phyloP scores from a whole-genome alignment of 1,139 yeast species.

The Barnettozyma hawaiiensis region DNA sequence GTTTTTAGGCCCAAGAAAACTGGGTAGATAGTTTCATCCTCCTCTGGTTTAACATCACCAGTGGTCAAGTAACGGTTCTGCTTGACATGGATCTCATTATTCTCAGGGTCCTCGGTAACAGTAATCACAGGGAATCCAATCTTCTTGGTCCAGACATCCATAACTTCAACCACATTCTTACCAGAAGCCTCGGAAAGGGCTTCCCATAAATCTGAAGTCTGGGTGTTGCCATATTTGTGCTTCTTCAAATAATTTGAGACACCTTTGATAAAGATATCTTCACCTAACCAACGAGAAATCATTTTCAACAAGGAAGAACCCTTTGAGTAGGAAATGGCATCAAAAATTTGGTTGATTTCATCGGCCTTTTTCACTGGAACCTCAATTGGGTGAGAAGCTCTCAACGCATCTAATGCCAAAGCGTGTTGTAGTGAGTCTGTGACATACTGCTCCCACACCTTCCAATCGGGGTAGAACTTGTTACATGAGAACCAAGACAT shows the following conservation, averaged over 20 bases:
- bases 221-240: slow-evolving; percentile 70
- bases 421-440: slow-evolving; percentile 61
- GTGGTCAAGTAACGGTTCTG: slow-evolving; percentile 76
- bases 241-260: slow-evolving; percentile 61
- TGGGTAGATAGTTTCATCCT: slow-evolving; percentile 70
- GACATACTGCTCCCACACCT: slow-evolving; percentile 59
- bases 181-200: slow-evolving; percentile 71
- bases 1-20: slow-evolving; percentile 77
- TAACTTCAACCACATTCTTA: slow-evolving; percentile 62
- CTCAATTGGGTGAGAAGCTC: slow-evolving; percentile 75
- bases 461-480: slow-evolving; percentile 66
- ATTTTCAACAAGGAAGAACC: slow-evolving; percentile 72
- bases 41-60: slow-evolving; percentile 73
- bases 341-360: slow-evolving; percentile 75
- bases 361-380: slow-evolving; percentile 70
- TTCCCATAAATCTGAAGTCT: slow-evolving; percentile 75
- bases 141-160: slow-evolving; percentile 79
- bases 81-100: slow-evolving; percentile 43
- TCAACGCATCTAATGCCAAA: slow-evolving; percentile 57
- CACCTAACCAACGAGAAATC: slow-evolving; percentile 66
- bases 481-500: slow-evolving; percentile 67
- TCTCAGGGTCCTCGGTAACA: slow-evolving; percentile 44
- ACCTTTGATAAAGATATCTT: slow-evolving; percentile 60
- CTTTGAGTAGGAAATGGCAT: slow-evolving; percentile 68
- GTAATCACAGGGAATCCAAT: slow-evolving; percentile 80